These are phyloP conservation scores for Narthecium ossifragum DNA, from an alignment of 106 monocot genomes.

Conservation along the genomic window DNA sequence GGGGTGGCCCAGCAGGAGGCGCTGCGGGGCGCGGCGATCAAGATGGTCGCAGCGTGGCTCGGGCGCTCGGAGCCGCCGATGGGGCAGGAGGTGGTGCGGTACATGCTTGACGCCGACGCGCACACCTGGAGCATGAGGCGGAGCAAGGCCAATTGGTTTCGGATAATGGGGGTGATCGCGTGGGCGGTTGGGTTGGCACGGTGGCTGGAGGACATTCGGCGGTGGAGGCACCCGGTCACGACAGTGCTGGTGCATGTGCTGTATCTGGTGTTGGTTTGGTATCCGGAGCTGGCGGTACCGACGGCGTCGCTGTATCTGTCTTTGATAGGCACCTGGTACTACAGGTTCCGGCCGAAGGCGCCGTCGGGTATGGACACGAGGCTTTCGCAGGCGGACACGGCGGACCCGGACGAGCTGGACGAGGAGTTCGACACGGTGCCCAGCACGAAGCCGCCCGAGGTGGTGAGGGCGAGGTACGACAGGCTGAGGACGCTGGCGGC, in stretches of 20 bases:
- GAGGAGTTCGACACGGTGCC: slow-evolving; percentile 88
- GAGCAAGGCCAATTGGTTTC: slow-evolving; percentile 88
- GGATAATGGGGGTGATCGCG: slow-evolving; percentile 81
- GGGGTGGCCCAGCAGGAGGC: slow-evolving; percentile 90
- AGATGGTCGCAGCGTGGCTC: slow-evolving; percentile 64
- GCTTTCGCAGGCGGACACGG: slow-evolving; percentile 75
- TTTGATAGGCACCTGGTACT: slow-evolving; percentile 72
- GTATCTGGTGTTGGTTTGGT: slow-evolving; percentile 87
- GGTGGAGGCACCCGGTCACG: slow-evolving; percentile 75
- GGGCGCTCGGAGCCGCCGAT: slow-evolving; percentile 77
- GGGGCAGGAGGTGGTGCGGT: slow-evolving; percentile 80
- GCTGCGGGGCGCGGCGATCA: slow-evolving; percentile 65
- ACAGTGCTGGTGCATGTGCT: slow-evolving; percentile 81
- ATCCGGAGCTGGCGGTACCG: slow-evolving; percentile 76
- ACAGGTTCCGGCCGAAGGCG: slow-evolving; percentile 50
- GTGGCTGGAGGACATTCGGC: slow-evolving; percentile 67
- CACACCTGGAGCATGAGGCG: slow-evolving; percentile 83
- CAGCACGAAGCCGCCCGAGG: slow-evolving; percentile 28
- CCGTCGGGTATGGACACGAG: slow-evolving; percentile 75
- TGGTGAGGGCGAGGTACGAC: slow-evolving; percentile 65
- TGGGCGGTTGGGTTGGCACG: slow-evolving; percentile 65
- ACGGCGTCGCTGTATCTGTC: slow-evolving; percentile 73
- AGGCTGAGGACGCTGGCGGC: slow-evolving; percentile 57
- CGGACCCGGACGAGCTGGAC: slow-evolving; percentile 75
- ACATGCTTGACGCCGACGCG: slow-evolving; percentile 83